Percentiles rank a stretch among this genome's conserved stretches.
These are phyloP conservation scores for Murraya koenigii DNA, from an alignment of 345 rosid species.

Conservation along the genomic window DNA sequence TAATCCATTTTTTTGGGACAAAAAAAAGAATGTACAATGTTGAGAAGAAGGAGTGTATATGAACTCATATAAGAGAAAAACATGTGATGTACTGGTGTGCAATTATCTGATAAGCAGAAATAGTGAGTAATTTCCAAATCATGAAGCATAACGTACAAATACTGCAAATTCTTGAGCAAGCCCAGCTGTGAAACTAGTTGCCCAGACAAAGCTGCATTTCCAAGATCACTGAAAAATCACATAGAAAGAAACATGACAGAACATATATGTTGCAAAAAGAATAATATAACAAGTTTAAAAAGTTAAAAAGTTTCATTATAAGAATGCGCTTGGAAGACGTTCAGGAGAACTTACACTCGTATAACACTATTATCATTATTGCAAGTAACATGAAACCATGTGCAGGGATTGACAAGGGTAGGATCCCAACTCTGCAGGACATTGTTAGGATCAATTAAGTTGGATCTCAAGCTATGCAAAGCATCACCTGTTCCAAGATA, in stretches of 20 bases:
- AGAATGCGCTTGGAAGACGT: conserved; percentile 6
- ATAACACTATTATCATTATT: conserved; percentile 94
- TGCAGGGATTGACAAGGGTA: conserved; percentile 94
- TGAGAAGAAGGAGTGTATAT: not conserved
- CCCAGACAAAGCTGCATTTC: conserved; percentile 94
- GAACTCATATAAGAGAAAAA: not conserved
- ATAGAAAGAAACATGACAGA: conserved; percentile 11
- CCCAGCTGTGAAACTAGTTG: conserved; percentile 94
- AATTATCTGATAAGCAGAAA: not conserved
- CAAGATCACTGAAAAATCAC: conserved; percentile 64
- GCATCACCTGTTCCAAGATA: conserved; percentile 79
- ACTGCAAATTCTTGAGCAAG: conserved; percentile 86
- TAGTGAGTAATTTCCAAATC: not conserved
- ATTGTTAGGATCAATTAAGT: conserved; percentile 79
- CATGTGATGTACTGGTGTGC: not conserved
- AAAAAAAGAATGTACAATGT: not conserved
- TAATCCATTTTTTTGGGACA: not conserved
- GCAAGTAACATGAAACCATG: conserved; percentile 97
- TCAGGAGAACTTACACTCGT: conserved; percentile 61
- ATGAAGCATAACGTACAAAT: conserved; percentile 55
- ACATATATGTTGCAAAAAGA: conserved; percentile 2
- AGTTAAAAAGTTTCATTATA: not conserved
- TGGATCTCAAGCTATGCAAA: conserved; percentile 73
- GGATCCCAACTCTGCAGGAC: conserved; percentile 99
- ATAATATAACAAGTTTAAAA: not conserved